Percentiles rank a stretch among this genome's conserved stretches.
Evolutionary conservation across 108 stramenopile genomes (phyloP).

Genomic region (Cyclotella choctawhatcheeana): DNA sequence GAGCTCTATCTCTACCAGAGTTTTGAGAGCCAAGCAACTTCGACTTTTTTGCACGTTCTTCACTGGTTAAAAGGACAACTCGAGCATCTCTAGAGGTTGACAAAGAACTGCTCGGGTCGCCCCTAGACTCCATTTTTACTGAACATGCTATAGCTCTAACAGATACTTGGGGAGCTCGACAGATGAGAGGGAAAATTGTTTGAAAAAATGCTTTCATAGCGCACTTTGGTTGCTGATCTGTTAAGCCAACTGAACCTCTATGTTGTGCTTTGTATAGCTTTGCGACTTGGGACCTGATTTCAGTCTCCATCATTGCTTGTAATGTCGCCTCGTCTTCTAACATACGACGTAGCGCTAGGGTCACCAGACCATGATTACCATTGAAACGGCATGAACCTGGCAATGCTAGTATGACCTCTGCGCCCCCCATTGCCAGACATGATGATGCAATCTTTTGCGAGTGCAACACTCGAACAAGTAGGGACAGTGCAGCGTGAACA

Average conservation of each 20-base stretch:
- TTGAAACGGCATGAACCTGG: constrained; percentile 67
- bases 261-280: constrained; percentile 63
- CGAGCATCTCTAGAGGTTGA: constrained; percentile 33
- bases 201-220: constrained; percentile 66
- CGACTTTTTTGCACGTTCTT: constrained; percentile 55
- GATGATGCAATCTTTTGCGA: constrained; percentile 59
- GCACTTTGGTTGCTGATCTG: constrained; percentile 28
- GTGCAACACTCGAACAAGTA: constrained; percentile 82
- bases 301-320: constrained; percentile 90
- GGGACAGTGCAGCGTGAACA: constrained; percentile 61
- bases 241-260: constrained; percentile 33
- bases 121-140: constrained; percentile 39
- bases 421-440: constrained; percentile 76
- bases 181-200: constrained; percentile 66
- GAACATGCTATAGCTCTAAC: constrained; percentile 71
- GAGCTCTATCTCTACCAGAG: constrained; percentile 5
- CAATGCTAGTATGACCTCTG: constrained; percentile 72
- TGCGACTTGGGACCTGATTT: constrained; percentile 73
- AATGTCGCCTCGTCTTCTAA: constrained; percentile 89
- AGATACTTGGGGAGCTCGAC: constrained; percentile 75
- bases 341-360: constrained; percentile 79
- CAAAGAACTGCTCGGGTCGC: constrained; percentile 25
- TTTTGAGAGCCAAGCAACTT: constrained; percentile 50
- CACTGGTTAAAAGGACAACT: constrained; percentile 52
- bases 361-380: constrained; percentile 72